phyloP scores from a whole-genome alignment of 1,284 basidiomycete species.

The Crucibulum parvulum region DNA sequence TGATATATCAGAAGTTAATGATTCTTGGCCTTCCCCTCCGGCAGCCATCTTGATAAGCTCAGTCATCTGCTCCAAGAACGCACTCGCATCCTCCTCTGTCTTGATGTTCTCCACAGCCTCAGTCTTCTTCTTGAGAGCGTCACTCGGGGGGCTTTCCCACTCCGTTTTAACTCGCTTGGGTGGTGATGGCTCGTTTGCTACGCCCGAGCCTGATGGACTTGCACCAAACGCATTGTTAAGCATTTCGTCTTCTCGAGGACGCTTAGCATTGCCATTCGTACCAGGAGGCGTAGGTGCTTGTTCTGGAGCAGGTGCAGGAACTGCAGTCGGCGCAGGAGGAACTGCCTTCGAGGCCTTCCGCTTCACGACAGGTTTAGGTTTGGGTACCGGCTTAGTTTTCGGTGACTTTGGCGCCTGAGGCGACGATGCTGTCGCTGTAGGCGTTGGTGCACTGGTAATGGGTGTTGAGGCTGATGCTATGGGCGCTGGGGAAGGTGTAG shows the following conservation, averaged over 20 bases:
- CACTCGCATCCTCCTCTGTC: conserved; percentile 67
- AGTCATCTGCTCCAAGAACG: conserved; percentile 68
- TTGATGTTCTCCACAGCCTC: conserved; percentile 65
- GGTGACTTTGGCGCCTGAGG: conserved; percentile 63
- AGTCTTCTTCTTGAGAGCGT: conserved; percentile 58
- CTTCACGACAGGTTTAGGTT: conserved; percentile 45
- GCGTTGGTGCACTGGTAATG: conserved; percentile 55
- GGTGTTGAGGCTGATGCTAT: conserved; percentile 58
- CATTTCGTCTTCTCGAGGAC: conserved; percentile 66
- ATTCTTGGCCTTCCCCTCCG: conserved; percentile 50
- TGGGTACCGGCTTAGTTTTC: conserved; percentile 49
- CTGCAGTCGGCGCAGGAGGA: conserved; percentile 31
- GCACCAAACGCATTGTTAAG: conserved; percentile 20
- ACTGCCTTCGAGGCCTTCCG: conserved; percentile 46
- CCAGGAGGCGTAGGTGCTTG: conserved; percentile 22
- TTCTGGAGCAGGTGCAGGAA: conserved; percentile 36
- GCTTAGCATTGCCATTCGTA: conserved; percentile 50
- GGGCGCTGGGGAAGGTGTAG: conserved; percentile 45
- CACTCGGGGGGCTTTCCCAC: conserved; percentile 66
- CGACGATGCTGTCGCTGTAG: conserved; percentile 50
- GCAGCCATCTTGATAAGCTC: conserved; percentile 61
- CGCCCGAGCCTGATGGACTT: conserved; percentile 29
- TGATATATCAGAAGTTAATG: conserved; percentile 57
- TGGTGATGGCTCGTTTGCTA: conserved; percentile 62
- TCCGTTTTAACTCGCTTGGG: conserved; percentile 76